A percentile compares a stretch with the other conserved stretches of the same genome.
Evolutionary conservation across 2,329 filamentous ascomycete genomes (phyloP).

Genomic region (Claviceps sorghi): DNA sequence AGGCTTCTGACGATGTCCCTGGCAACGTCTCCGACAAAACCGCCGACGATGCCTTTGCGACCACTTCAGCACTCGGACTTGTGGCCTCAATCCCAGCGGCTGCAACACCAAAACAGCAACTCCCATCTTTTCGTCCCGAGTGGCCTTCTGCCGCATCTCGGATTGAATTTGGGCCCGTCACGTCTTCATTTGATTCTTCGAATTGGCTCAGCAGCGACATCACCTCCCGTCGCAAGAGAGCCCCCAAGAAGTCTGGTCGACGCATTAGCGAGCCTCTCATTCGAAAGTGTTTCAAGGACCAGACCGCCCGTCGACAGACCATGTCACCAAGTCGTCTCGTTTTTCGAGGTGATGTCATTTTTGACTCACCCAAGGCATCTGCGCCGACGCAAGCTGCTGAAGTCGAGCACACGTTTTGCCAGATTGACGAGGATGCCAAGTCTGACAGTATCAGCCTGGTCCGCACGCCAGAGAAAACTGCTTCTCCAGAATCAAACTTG

Average conservation of each 20-base stretch:
- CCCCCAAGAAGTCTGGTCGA: slow-evolving; percentile 13
- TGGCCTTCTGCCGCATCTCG: slow-evolving; percentile 6
- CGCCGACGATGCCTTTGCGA: neutral
- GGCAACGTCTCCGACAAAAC: neutral
- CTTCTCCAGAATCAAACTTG: neutral
- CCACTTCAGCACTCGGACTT: slow-evolving; percentile 10
- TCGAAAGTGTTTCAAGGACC: slow-evolving; percentile 12
- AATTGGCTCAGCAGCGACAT: slow-evolving; percentile 15
- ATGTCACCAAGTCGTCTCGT: slow-evolving; percentile 16
- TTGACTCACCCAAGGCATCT: neutral
- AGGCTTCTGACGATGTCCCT: neutral
- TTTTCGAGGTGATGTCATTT: neutral
- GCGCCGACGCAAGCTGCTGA: neutral
- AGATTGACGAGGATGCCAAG: neutral
- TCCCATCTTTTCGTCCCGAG: slow-evolving; percentile 7
- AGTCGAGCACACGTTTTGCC: neutral
- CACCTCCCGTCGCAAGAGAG: slow-evolving; percentile 11
- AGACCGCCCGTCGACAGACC: slow-evolving; percentile 14
- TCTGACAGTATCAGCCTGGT: neutral
- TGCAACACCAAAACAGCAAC: slow-evolving; percentile 10
- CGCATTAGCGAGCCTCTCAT: slow-evolving; percentile 21
- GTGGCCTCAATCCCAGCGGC: slow-evolving; percentile 11
- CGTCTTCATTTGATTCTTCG: slow-evolving; percentile 14
- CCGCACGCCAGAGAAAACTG: slow-evolving; percentile 1
- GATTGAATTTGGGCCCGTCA: slow-evolving; percentile 16